Evolutionary conservation across 306 rosid genomes (phyloP), one percentile per base, ranked within the genome.

Genomic region (Crotalaria pallida): DNA sequence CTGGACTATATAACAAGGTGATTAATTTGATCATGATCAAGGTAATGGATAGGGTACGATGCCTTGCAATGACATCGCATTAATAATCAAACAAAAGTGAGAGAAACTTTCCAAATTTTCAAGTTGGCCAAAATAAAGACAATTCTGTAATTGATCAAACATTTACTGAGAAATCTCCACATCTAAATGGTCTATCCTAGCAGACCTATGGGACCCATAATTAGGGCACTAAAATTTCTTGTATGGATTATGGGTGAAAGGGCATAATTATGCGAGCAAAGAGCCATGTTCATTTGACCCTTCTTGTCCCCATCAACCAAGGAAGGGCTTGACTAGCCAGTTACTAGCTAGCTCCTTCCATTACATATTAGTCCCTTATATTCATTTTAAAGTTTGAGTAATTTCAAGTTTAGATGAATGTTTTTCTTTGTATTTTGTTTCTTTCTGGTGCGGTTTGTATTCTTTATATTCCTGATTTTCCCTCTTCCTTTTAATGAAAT

Each of bases 271-370:
- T 57, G 53, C 49, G 44, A 74, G 82, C 77, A 81, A 78, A 22
- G 45, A 77, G 79, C 79, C 93, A 86, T 75, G 89, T 84, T 84
- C 86, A 70, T 38, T 65, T 72, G 81, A 82, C 82, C 92, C 89
- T 78, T 73, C 47, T 73, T 86, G 96, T 90, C 96, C 65, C 96
- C 79, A 23, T 77, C 83, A 71, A 65, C 86, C 26, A 43, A 48
- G 51, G 68, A 75, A 69, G 66, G 77, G 75, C 67, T 73, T 76
- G 72, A 74, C 72, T 73, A 78, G 77, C 83, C 50, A 31, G 58
- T 79, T 58, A 38, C 64, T 72, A 29, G 36, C 21, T 58, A 59
- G 27, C 27, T 67, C 33, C 68, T 71, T 65, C 79, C 26, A 27
- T 48, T 15, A 69, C 72, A 41, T n/a, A n/a, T n/a, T n/a, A n/a